Percentiles rank a stretch among this genome's conserved stretches.
These are phyloP conservation scores for Shiraia bambusicola DNA, from an alignment of 2,329 filamentous ascomycete genomes.

Conservation along the genomic window DNA sequence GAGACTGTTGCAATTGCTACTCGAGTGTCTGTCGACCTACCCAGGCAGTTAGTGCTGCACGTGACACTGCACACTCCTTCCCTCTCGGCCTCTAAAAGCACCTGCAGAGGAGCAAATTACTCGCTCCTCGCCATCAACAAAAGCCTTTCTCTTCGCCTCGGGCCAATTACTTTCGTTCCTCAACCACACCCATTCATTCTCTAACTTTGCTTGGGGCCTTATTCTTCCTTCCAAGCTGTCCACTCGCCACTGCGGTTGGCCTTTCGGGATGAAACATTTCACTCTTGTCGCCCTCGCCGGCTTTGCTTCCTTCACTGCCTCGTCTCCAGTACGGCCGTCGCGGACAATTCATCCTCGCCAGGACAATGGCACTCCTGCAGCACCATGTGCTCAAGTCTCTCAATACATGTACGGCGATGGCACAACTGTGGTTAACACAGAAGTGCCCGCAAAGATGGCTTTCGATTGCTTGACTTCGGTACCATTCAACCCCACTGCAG, in stretches of 20 bases:
- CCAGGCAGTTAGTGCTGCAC: conserved; percentile 1
- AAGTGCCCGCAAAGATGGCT: conserved; percentile 47
- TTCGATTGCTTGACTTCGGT: conserved; percentile 50
- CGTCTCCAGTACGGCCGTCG: conserved; percentile 27
- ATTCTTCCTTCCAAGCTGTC: conserved; percentile 5
- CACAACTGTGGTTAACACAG: conserved; percentile 9
- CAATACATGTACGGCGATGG: conserved; percentile 29
- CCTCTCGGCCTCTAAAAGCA: conserved; percentile 11
- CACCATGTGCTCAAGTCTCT: conserved; percentile 39
- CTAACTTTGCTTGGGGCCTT: conserved; percentile 4
- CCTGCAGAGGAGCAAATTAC: conserved; percentile 4
- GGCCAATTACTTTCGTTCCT: conserved; percentile 6
- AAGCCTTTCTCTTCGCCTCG: conserved; percentile 3
- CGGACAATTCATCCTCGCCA: conserved; percentile 24
- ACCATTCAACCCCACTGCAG: conserved; percentile 47
- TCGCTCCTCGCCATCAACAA: conserved; percentile 1
- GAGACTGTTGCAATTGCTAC: conserved; percentile 7
- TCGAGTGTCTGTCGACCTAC: conserved; percentile 2
- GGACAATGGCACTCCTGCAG: conserved; percentile 22
- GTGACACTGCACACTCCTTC: conserved; percentile 15
- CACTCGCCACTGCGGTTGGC: conserved; percentile 1
- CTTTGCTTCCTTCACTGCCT: conserved; percentile 21
- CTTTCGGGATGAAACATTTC: conserved; percentile 25
- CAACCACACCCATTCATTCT: neutral
- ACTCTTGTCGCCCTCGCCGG: conserved; percentile 24